Evolutionary conservation across 1,284 basidiomycete species (phyloP).

Genomic region (Peniophora sp.): DNA sequence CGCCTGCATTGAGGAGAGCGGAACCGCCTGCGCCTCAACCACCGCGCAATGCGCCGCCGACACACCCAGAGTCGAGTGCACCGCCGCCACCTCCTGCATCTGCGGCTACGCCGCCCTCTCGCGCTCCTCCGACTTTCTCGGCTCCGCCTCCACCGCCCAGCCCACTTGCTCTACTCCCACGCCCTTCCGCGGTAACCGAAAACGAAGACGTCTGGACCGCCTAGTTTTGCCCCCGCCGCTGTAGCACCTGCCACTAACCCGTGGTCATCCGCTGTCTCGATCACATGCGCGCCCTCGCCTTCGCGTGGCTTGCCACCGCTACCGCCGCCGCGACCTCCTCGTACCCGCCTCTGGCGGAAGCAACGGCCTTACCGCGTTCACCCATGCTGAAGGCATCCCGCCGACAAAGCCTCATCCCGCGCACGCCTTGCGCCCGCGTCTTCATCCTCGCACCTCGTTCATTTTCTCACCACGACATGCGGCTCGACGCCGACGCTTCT

Average conservation of each 20-base stretch:
- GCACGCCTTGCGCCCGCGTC: too few species aligned
- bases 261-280: too few species aligned
- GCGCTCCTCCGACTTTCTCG: conserved; percentile 19
- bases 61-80: too few species aligned
- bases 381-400: conserved; percentile 64
- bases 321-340: conserved; percentile 27
- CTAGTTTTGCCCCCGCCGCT: too few species aligned
- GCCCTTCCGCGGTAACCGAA: too few species aligned
- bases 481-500: too few species aligned
- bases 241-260: too few species aligned
- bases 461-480: too few species aligned
- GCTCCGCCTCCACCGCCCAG: conserved; percentile 21
- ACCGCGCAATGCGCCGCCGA: conserved; percentile 6
- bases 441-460: too few species aligned
- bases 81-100: conserved; percentile 24
- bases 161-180: too few species aligned
- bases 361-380: conserved; percentile 54
- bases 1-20: conserved; percentile 47
- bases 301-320: conserved; percentile 18
- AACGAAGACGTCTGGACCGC: too few species aligned
- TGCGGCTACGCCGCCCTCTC: conserved; percentile 22
- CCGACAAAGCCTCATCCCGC: conserved; percentile 34
- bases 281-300: conserved; percentile 16
- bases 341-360: conserved; percentile 27
- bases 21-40: conserved; percentile 19